Conservation (phyloP, 306 rosid genomes). For the Quercus alba region DNA sequence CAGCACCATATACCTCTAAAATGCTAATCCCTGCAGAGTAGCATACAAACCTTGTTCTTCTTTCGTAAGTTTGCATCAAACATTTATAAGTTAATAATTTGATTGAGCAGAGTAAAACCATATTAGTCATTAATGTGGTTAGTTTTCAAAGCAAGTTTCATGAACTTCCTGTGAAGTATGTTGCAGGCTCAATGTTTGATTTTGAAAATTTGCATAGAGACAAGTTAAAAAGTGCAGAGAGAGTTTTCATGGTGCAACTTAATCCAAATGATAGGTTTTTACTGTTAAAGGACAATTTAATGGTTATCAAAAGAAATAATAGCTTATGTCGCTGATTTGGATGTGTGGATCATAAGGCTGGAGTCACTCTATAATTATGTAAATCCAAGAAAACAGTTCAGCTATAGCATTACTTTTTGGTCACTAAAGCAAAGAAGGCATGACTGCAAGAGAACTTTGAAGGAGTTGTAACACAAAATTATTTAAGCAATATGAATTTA, state of each 20-base stretch:
- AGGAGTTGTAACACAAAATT: conserved; percentile 2
- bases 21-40: not conserved
- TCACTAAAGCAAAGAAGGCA: not conserved
- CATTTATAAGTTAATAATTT: not conserved
- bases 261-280: not conserved
- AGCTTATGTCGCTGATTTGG: not conserved
- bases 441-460: not conserved
- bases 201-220: not conserved
- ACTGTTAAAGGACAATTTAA: not conserved
- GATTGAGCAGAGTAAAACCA: not conserved
- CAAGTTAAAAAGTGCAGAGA: not conserved
- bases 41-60: conserved; percentile 57
- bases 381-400: not conserved
- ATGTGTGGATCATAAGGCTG: not conserved
- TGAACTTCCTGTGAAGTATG: too few relatives aligned
- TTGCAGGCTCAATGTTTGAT: not conserved
- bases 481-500: conserved; percentile 7
- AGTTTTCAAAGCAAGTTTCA: not conserved
- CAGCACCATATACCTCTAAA: conserved; percentile 4
- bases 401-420: not conserved
- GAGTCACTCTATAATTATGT: not conserved
- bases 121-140: not conserved
- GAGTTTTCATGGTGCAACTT: not conserved
- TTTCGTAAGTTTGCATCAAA: conserved; percentile 24
- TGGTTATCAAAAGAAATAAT: not conserved